Conservation (phyloP, 106 monocot genomes). For the Agapanthus africanus region DNA sequence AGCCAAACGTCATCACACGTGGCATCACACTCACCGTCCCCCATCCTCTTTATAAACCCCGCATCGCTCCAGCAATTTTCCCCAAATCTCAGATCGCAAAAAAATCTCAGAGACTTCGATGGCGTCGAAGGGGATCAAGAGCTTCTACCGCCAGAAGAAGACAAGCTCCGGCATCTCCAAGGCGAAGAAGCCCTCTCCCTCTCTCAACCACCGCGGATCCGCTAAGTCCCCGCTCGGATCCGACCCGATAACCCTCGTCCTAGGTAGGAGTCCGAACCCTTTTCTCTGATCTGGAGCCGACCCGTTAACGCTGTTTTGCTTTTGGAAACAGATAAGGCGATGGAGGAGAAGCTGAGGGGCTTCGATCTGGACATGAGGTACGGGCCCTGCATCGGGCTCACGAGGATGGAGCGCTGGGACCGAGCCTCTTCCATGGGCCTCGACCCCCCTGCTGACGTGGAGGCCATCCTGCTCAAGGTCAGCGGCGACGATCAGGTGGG, state of each 20-base stretch:
- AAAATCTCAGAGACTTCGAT: too few species aligned
- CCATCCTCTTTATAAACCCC: too few species aligned
- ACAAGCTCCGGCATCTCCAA: background rate
- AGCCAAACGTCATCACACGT: too few species aligned
- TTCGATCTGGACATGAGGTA: conserved; percentile 22
- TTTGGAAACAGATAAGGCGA: background rate
- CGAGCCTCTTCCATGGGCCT: conserved; percentile 1
- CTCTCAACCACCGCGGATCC: too few species aligned
- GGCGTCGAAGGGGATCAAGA: background rate
- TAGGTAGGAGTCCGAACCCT: background rate
- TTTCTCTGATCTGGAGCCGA: background rate
- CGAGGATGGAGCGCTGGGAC: conserved; percentile 16
- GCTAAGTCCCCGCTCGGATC: background rate
- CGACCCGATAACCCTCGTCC: background rate
- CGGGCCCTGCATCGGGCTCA: conserved; percentile 17
- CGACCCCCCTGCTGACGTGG: conserved; percentile 8
- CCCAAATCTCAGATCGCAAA: too few species aligned
- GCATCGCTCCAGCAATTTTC: too few species aligned
- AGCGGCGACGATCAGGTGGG: background rate
- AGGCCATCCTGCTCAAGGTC: background rate
- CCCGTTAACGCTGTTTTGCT: background rate
- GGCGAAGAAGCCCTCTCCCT: background rate
- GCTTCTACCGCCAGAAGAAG: conserved; percentile 13
- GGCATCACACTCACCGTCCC: too few species aligned
- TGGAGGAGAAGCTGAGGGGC: background rate